Conservation (phyloP, 2,329 filamentous ascomycete species). For the Cytospora mali region DNA sequence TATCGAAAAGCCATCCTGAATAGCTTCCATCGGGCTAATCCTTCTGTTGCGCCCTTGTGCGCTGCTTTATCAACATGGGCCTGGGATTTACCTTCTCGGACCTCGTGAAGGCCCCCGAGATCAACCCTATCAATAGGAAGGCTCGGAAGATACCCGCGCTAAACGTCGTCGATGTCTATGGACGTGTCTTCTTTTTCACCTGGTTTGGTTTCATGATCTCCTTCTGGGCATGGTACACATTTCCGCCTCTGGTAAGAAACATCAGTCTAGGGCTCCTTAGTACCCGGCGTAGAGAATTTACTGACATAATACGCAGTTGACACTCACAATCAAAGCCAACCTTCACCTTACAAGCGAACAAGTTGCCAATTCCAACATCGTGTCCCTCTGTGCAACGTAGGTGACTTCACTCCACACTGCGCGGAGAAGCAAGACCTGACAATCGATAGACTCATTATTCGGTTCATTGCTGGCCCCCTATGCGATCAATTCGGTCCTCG, state of each 20-base stretch:
- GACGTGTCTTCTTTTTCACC: slow-evolving; percentile 86
- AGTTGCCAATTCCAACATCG: slow-evolving; percentile 87
- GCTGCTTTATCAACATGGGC: slow-evolving; percentile 32
- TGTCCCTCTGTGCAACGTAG: slow-evolving; percentile 73
- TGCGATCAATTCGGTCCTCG: slow-evolving; percentile 85
- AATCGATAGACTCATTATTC: slow-evolving; percentile 64
- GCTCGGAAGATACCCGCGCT: slow-evolving; percentile 77
- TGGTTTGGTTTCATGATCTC: slow-evolving; percentile 86
- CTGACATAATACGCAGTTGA: slow-evolving; percentile 48
- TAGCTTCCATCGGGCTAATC: neutral
- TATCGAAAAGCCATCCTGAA: neutral
- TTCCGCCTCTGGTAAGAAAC: slow-evolving; percentile 73
- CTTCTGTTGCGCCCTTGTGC: neutral
- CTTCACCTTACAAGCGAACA: slow-evolving; percentile 70
- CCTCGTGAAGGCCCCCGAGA: slow-evolving; percentile 62
- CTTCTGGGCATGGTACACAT: slow-evolving; percentile 92
- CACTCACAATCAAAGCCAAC: slow-evolving; percentile 78
- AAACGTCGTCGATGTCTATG: slow-evolving; percentile 78
- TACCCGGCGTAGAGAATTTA: slow-evolving; percentile 3
- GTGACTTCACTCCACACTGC: slow-evolving; percentile 31
- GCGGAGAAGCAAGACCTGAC: neutral
- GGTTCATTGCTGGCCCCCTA: slow-evolving; percentile 76
- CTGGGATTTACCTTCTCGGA: slow-evolving; percentile 41
- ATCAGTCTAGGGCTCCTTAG: neutral
- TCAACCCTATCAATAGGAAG: slow-evolving; percentile 85